Percentiles rank a stretch among this genome's conserved stretches.
phyloP scores from a whole-genome alignment of 371 early-diverging fungal species.

The Rhizopus sp. region DNA sequence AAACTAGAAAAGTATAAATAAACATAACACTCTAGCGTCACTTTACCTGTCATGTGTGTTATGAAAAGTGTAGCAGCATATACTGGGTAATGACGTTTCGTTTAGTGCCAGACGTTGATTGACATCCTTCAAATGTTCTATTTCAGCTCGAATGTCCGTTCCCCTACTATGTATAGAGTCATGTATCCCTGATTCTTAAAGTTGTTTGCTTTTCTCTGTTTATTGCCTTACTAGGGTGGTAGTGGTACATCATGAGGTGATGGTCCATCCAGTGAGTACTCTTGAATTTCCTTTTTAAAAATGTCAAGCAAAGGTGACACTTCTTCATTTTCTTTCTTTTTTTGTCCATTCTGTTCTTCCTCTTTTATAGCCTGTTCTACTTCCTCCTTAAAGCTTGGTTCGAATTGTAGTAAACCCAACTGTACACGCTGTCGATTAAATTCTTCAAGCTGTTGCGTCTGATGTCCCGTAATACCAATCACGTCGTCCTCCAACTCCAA shows the following conservation, averaged over 20 bases:
- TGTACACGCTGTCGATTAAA: slow-evolving; percentile 71
- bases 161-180: slow-evolving; percentile 48
- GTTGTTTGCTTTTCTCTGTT: background rate
- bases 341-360: slow-evolving; percentile 9
- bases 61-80: slow-evolving; percentile 97
- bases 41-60: slow-evolving; percentile 83
- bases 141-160: slow-evolving; percentile 68
- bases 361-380: slow-evolving; percentile 44
- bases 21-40: background rate
- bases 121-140: slow-evolving; percentile 79
- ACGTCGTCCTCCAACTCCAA: slow-evolving; percentile 59
- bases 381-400: slow-evolving; percentile 43
- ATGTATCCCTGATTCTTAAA: too few species aligned
- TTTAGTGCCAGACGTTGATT: slow-evolving; percentile 74
- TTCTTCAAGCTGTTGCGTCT: slow-evolving; percentile 75
- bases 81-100: slow-evolving; percentile 80
- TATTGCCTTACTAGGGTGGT: slow-evolving; percentile 70
- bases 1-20: slow-evolving; percentile 34
- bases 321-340: slow-evolving; percentile 23
- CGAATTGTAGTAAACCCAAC: slow-evolving; percentile 37
- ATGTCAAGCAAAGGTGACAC: slow-evolving; percentile 39
- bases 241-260: slow-evolving; percentile 53
- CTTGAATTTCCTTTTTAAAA: slow-evolving; percentile 42
- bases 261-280: slow-evolving; percentile 43
- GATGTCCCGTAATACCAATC: slow-evolving; percentile 80